Conservation (phyloP, 2,329 filamentous ascomycete species). For the Podosphaera xanthii region DNA sequence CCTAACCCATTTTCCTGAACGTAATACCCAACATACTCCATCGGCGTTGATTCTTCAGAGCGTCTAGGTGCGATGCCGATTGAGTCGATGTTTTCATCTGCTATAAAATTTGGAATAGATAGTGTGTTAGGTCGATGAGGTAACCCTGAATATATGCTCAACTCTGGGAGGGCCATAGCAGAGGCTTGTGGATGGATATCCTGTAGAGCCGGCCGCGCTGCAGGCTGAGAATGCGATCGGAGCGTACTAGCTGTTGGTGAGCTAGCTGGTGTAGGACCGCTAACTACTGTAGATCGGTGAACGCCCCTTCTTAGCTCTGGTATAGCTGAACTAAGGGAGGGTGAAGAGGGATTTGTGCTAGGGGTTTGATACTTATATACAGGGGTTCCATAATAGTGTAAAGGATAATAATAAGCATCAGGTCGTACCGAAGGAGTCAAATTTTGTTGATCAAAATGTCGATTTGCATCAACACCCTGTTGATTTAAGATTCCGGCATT, state of each 20-base stretch:
- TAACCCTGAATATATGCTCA: conserved; percentile 11
- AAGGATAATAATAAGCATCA: conserved; percentile 30
- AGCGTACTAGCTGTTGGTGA: conserved; percentile 29
- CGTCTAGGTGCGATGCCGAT: conserved; percentile 5
- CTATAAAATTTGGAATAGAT: conserved; percentile 30
- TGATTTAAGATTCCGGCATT: conserved; percentile 15
- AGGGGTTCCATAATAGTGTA: conserved; percentile 19
- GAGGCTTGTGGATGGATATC: conserved; percentile 16
- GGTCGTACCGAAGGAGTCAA: conserved; percentile 33
- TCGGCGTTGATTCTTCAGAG: conserved; percentile 11
- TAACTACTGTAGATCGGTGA: conserved; percentile 28
- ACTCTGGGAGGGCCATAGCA: conserved; percentile 18
- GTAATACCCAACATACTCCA: conserved; percentile 17
- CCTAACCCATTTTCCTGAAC: conserved; percentile 11
- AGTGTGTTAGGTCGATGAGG: conserved; percentile 22
- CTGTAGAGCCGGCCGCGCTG: conserved; percentile 18
- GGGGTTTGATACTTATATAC: conserved; percentile 28
- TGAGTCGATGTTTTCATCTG: conserved; percentile 23
- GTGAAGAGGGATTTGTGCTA: conserved; percentile 32
- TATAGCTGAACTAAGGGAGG: conserved; percentile 22
- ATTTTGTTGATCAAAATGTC: conserved; percentile 39
- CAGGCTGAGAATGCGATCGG: conserved; percentile 44
- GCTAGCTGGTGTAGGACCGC: conserved; percentile 22
- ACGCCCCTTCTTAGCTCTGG: conserved; percentile 34
- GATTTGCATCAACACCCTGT: conserved; percentile 25